A percentile compares a stretch with the other conserved stretches of the same genome.
Conservation (phyloP, 495 filamentous ascomycete genomes). For the Stereocaulon alpinum region DNA sequence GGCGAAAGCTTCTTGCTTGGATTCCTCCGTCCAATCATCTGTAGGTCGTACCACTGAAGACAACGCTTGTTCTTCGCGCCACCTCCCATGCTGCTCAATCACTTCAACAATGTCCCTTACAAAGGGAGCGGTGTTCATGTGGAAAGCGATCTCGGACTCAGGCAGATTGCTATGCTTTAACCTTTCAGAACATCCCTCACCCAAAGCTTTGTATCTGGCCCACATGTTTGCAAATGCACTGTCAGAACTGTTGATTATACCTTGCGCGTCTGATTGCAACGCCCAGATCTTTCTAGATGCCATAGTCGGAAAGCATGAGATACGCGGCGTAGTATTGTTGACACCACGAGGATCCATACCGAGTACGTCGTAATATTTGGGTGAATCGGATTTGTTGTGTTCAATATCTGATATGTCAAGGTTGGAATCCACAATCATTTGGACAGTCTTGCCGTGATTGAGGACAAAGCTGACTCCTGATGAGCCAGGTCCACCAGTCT, state of each 20-base stretch:
- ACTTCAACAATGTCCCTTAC: constrained; percentile 43
- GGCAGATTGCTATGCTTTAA: background rate
- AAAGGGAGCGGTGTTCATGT: constrained; percentile 38
- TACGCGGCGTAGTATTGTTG: constrained; percentile 27
- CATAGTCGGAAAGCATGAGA: constrained; percentile 38
- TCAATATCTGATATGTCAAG: constrained; percentile 11
- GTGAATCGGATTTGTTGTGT: constrained; percentile 9
- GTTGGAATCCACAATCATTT: constrained; percentile 31
- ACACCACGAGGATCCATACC: constrained; percentile 40
- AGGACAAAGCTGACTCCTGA: constrained; percentile 29
- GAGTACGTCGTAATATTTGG: constrained; percentile 45
- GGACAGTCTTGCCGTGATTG: constrained; percentile 18
- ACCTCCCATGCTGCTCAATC: constrained; percentile 39
- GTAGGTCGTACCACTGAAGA: background rate
- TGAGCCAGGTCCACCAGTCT: constrained; percentile 38
- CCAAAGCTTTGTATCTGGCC: constrained; percentile 27
- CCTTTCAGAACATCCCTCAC: constrained; percentile 23
- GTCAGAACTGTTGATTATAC: constrained; percentile 27
- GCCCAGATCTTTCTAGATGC: constrained; percentile 23
- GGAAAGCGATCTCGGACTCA: constrained; percentile 33
- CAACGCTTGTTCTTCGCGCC: constrained; percentile 26
- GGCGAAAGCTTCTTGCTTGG: background rate
- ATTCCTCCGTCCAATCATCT: background rate
- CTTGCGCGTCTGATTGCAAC: constrained; percentile 24
- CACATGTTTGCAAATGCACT: constrained; percentile 28